Evolutionary conservation across 2,329 filamentous ascomycete species (phyloP), one percentile per base, ranked within the genome.

Genomic region (Neoscytalidium dimidiatum): DNA sequence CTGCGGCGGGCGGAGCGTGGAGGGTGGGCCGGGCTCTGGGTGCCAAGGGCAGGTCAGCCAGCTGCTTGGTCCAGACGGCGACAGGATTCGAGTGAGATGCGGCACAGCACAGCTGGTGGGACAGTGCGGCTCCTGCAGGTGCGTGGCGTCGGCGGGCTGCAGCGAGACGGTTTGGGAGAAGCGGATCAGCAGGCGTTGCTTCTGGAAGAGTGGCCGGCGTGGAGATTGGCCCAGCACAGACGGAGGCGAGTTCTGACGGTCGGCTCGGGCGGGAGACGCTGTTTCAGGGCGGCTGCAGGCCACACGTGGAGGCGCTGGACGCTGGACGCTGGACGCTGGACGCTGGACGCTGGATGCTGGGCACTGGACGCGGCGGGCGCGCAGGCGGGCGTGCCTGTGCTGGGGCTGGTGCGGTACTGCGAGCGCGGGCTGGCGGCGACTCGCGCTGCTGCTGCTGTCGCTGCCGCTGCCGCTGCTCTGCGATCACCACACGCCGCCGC

Each of bases 71-170:
- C 14, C 28, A 33, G 48, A 28, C 48, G 44, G n/a, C 21, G 48
- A 11, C 28, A 11, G 23, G 26, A 31, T 14, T 29, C 17, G 53
- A 17, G 56, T 9, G 56, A 60, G 56, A 60, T 60, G 56, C 56
- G 56, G 56, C 56, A 60, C 56, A 41, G 56, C 56, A 60, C 56
- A 60, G 56, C 56, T 60, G 56, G 41, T 46, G 56, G 56, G 41
- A 60, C 56, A 44, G 56, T 60, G 56, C 56, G 56, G 56, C 56
- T 60, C 56, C 56, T 60, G 56, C 56, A 60, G 56, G 56, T 60
- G 56, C 17, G 56, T 60, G 56, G 52, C 52, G 52, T 57, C 23
- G 52, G 13, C 35, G 52, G 31, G 52, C 52, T 57, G 52, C 52
- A 57, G 52, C 52, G 52, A 28, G 52, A 57, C 52, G 21, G 56